These are phyloP conservation scores for Psilocybe subaeruginosa DNA, from an alignment of 768 basidiomycete genomes.

Conservation along the genomic window DNA sequence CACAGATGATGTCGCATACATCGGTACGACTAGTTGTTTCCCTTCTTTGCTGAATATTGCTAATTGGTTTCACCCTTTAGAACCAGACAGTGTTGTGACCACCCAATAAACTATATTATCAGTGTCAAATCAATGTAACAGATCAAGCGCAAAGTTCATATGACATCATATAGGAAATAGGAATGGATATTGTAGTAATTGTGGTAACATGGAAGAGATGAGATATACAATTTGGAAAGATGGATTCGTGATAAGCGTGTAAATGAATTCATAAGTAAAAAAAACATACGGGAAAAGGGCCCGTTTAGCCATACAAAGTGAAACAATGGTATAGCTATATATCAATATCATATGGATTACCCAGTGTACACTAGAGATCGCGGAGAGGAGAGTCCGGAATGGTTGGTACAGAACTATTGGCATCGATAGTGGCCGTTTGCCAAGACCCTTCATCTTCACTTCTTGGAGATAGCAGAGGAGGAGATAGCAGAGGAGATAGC, in stretches of 20 bases:
- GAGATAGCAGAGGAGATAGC: not conserved
- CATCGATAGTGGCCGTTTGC: no score
- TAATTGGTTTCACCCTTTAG: constrained; percentile 9
- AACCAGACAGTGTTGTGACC: constrained; percentile 24
- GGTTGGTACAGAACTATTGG: not conserved
- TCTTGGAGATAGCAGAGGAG: not conserved
- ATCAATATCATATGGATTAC: no score
- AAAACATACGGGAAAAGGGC: no score
- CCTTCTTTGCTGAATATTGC: not conserved
- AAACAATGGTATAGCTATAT: no score
- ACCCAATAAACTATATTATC: constrained; percentile 17
- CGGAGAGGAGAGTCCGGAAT: no score
- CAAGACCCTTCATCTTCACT: not conserved
- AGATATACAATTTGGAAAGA: no score
- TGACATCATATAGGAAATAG: not conserved
- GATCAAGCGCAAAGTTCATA: not conserved
- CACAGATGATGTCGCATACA: constrained; percentile 15
- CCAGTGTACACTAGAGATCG: no score
- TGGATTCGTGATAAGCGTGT: no score
- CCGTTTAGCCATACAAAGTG: no score
- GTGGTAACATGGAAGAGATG: no score
- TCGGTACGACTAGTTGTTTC: constrained; percentile 15
- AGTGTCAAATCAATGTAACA: not conserved
- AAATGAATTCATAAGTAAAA: no score
- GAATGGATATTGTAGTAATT: not conserved